Base-by-base conservation (phyloP, 2,329 filamentous ascomycete species). In the Penicillium sp. region DNA sequence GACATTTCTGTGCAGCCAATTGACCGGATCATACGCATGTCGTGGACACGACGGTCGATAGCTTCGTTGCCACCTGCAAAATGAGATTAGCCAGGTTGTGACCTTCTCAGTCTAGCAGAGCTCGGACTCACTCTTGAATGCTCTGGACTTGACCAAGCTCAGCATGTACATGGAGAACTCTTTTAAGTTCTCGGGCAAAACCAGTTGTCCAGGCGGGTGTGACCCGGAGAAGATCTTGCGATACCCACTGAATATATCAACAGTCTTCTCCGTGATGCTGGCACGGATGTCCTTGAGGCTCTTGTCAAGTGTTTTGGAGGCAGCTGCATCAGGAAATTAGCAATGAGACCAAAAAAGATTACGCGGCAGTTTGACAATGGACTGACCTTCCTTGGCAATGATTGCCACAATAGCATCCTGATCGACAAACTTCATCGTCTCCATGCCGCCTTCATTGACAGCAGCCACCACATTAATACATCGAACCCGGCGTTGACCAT, bases 101-200 rank as follows among this genome's bases (percentile, higher is more conserved):
- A 15, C 15, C 14, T 39, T 14, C 14, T 39, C n/a, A 25, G 14
- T 15, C 17, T 1, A n/a, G 42, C 10, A 41, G 25, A 43, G 11
- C 22, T 42, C 14, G 31, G 31, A 59, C 69, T 63, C 69, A 81
- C 81, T 86, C 81, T 98, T 98, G 80, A 98, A 92, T 2, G 94
- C 93, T 59, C 95, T 88, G 58, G 87, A 93, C 77, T 99, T 99
- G 73, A 96, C 80, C 64, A 98, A 81, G 50, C 90, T 89, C 10
- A 99, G 87, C 78, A 96, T 91, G 76, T 95, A 98, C 92, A 99
- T 98, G 70, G 90, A 88, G 69, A 96, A 93, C 74, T 99, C 95
- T 74, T 98, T 98, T 34, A 99, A 84, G 66, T 94, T 91, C 78
- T 99, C 95, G 0, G 95, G 95, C 78, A 99, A 87, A 34, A 99